Evolutionary conservation across 352 stramenopile species (phyloP).

Genomic region (Globisporangium cederbergense): DNA sequence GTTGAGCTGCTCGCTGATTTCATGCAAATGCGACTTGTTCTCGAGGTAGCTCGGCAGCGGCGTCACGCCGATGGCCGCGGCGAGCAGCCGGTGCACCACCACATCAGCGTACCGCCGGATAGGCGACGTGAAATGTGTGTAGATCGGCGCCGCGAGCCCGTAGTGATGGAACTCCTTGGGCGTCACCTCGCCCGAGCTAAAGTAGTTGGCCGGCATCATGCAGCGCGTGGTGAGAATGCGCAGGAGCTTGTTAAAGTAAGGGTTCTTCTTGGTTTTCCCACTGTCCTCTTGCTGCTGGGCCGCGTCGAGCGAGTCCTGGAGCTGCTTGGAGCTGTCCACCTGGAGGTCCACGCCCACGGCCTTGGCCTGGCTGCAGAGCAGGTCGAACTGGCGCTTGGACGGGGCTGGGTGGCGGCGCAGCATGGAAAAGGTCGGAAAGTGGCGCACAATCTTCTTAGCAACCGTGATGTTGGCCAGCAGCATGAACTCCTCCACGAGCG

Average conservation of each 20-base stretch:
- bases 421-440: slow-evolving; percentile 95
- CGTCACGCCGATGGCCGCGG: slow-evolving; percentile 94
- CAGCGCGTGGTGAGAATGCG: slow-evolving; percentile 96
- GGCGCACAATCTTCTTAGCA: slow-evolving; percentile 91
- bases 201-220: slow-evolving; percentile 99
- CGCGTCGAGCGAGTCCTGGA: slow-evolving; percentile 81
- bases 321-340: slow-evolving; percentile 76
- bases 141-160: slow-evolving; percentile 96
- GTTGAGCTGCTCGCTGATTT: slow-evolving; percentile 98
- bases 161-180: slow-evolving; percentile 98
- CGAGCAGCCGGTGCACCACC: slow-evolving; percentile 97
- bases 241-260: slow-evolving; percentile 98
- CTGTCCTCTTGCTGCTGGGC: slow-evolving; percentile 45
- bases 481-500: slow-evolving; percentile 99
- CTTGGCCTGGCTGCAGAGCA: slow-evolving; percentile 78
- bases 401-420: slow-evolving; percentile 94
- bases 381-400: slow-evolving; percentile 93
- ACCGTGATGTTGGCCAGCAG: slow-evolving; percentile 99
- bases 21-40: slow-evolving; percentile 92
- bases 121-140: slow-evolving; percentile 99
- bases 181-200: slow-evolving; percentile 95
- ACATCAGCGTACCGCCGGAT: slow-evolving; percentile 98
- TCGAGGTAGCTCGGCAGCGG: slow-evolving; percentile 94
- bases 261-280: slow-evolving; percentile 52
- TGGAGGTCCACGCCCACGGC: slow-evolving; percentile 75